phyloP scores from a whole-genome alignment of 441 rosid species.

The Corymbia citriodora region DNA sequence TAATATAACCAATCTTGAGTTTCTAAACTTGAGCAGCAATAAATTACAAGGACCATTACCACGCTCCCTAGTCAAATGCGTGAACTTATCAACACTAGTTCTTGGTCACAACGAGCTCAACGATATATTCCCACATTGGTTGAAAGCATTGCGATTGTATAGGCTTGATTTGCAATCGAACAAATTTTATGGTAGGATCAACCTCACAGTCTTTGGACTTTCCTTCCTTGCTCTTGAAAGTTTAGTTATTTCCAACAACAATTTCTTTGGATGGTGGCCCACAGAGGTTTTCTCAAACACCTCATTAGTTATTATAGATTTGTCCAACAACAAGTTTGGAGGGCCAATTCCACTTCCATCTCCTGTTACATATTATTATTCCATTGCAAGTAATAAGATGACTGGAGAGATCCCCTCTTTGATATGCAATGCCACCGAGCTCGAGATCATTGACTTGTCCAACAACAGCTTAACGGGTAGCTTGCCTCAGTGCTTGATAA shows the following conservation, averaged over 20 bases:
- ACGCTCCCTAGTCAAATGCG: too few species aligned
- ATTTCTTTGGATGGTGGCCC: too few species aligned
- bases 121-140: too few species aligned
- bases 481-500: not conserved
- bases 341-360: not conserved
- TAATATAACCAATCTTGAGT: not conserved
- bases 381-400: not conserved
- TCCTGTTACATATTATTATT: not conserved
- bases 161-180: accelerated
- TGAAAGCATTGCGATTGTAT: too few species aligned
- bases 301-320: too few species aligned
- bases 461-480: accelerated
- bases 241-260: too few species aligned
- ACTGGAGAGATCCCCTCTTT: not conserved
- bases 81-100: too few species aligned
- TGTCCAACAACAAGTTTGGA: not conserved
- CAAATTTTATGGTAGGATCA: too few species aligned
- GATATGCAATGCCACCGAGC: not conserved
- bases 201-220: too few species aligned
- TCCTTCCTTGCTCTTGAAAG: too few species aligned
- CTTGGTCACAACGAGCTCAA: accelerated
- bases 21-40: accelerated
- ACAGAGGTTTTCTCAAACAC: too few species aligned
- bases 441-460: not conserved
- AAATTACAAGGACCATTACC: too few species aligned